These are phyloP conservation scores for Microsporum canis DNA, from an alignment of 2,329 filamentous ascomycete species.

Conservation along the genomic window DNA sequence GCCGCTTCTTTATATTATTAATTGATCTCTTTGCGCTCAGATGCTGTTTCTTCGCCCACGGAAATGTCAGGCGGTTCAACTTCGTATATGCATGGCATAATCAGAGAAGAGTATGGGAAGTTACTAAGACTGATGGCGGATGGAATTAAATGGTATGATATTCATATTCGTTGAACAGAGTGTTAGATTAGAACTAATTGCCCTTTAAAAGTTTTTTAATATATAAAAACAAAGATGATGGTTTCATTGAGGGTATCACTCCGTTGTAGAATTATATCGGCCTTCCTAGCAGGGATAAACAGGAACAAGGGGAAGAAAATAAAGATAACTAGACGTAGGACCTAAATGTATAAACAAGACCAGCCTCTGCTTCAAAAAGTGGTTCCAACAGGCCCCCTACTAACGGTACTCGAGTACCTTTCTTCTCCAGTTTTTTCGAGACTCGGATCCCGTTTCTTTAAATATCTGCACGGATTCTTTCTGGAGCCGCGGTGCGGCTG, in stretches of 20 bases:
- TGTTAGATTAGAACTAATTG: neutral
- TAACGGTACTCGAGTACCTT: slow-evolving; percentile 29
- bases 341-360: neutral
- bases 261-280: neutral
- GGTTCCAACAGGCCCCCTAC: neutral
- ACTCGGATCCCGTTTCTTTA: slow-evolving; percentile 18
- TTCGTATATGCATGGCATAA: too few species aligned
- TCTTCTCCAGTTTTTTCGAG: slow-evolving; percentile 25
- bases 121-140: too few species aligned
- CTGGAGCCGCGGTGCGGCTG: slow-evolving; percentile 10
- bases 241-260: slow-evolving; percentile 3
- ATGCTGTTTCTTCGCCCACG: too few species aligned
- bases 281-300: neutral
- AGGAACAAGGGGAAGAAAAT: neutral
- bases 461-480: slow-evolving; percentile 25
- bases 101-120: too few species aligned
- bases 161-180: neutral
- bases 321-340: neutral
- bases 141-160: too few species aligned
- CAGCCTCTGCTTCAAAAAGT: neutral
- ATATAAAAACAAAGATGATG: neutral
- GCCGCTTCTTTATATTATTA: too few species aligned
- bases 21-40: too few species aligned
- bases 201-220: too few species aligned
- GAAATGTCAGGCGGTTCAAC: too few species aligned